phyloP scores from a whole-genome alignment of 1,139 yeast genomes.

The Komagataea norvegica region DNA sequence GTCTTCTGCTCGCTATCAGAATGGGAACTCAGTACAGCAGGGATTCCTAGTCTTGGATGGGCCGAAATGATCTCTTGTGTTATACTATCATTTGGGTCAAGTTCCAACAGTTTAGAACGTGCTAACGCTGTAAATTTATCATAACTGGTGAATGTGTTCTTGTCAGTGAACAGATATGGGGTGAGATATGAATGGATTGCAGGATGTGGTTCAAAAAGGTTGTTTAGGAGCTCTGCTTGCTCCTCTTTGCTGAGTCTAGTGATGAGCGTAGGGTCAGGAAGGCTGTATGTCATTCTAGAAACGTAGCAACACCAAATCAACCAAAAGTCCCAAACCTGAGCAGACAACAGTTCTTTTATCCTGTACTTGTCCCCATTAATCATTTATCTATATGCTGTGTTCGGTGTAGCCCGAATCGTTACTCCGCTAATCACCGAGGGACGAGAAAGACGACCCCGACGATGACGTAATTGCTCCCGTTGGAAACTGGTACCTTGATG shows the following conservation, averaged over 20 bases:
- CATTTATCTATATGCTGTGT: no score
- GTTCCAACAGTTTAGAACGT: constrained; percentile 9
- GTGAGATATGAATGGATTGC: constrained; percentile 18
- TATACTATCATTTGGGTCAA: constrained; percentile 14
- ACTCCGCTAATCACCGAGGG: no score
- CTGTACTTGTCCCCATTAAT: no score
- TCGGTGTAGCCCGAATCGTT: no score
- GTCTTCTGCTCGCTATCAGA: constrained; percentile 70
- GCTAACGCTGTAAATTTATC: constrained; percentile 17
- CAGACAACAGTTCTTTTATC: no score
- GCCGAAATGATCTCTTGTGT: constrained; percentile 58
- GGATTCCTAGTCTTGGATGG: constrained; percentile 85
- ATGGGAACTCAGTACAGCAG: constrained; percentile 52
- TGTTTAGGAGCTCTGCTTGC: constrained; percentile 18
- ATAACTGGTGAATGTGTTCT: constrained; percentile 10
- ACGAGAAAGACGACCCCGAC: no score
- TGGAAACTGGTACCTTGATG: no score
- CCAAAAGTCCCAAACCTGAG: no score
- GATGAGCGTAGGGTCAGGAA: background rate
- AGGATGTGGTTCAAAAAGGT: constrained; percentile 23
- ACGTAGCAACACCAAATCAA: constrained; percentile 9
- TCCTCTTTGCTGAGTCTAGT: constrained; percentile 12
- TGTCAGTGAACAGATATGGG: constrained; percentile 13
- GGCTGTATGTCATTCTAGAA: background rate
- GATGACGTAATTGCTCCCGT: no score